Base-by-base conservation (phyloP, 345 rosid genomes). In the Clarkia xantiana region DNA sequence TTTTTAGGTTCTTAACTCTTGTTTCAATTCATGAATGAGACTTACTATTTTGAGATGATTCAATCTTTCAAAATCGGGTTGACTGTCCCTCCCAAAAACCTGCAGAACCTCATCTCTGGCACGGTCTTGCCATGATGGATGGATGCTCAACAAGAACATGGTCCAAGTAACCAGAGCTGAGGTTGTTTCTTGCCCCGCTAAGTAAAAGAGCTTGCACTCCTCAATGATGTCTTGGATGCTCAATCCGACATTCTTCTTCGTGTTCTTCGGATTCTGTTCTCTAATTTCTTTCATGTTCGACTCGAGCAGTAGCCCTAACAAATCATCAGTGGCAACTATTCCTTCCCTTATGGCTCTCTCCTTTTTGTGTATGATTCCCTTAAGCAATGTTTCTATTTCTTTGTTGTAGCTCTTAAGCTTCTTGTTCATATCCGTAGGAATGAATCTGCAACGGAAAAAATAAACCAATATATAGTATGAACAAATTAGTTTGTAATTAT, bases 201-300 rank as follows among this genome's bases (percentile, higher is more conserved):
- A 36, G 50, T 60, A 60, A 36, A 60, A 60, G 6, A 60, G 20
- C 42, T 52, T 60, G 51, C 64, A 60, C 22, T 60, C 64, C 43
- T 44, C 51, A 11, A 60, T 22, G 16, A 60, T 47, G 23, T 60
- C n/a, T 2, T 60, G 14, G 16, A 60, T 20, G 15, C 38, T 60
- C 55, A 59, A 14, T 12, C 62, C 56, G 1, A 15, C 43, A 25
- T 47, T 56, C 52, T 23, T 36, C 23, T 55, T n/a, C n/a, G n/a
- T 29, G 2, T 38, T 38, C 42, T 51, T 38, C 14, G 20, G 22
- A 6, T 45, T 9, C 17, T 23, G 15, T 20, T 57, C 54, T 39
- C 15, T 20, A 18, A 29, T 49, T 52, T 59, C 56, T 11, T 17
- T 44, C 43, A 38, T 47, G 56, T 58, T 50, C n/a, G 52, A 57